These are phyloP conservation scores for Penicillium sp. DNA, from an alignment of 2,329 filamentous ascomycete species.

Conservation along the genomic window DNA sequence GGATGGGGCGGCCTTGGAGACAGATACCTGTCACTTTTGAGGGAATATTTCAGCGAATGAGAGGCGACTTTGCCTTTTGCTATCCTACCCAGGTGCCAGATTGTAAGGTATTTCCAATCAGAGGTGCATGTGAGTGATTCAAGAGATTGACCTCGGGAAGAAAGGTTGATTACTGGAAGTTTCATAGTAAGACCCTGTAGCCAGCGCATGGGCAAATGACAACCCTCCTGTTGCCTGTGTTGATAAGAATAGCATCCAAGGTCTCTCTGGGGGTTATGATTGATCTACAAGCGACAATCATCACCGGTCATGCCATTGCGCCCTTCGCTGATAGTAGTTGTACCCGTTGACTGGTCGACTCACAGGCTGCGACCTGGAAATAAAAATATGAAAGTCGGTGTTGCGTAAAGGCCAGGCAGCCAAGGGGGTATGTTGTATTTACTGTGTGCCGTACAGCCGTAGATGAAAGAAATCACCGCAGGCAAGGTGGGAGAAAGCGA, in stretches of 20 bases:
- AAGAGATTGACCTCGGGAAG: neutral
- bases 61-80: neutral
- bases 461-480: neutral
- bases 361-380: neutral
- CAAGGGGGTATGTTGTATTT: neutral
- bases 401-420: neutral
- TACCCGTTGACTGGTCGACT: neutral
- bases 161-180: neutral
- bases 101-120: neutral
- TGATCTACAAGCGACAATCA: conserved; percentile 5
- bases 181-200: neutral
- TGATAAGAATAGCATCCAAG: neutral
- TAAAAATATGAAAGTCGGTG: neutral
- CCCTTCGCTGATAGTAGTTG: neutral
- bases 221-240: neutral
- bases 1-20: neutral
- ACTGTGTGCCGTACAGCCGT: neutral
- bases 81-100: neutral
- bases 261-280: neutral
- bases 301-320: neutral
- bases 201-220: neutral
- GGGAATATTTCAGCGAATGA: neutral
- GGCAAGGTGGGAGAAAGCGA: neutral
- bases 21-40: neutral
- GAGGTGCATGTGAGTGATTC: neutral